These are phyloP conservation scores for Polyplosphaeria fusca DNA, from an alignment of 495 filamentous ascomycete species.

Conservation along the genomic window DNA sequence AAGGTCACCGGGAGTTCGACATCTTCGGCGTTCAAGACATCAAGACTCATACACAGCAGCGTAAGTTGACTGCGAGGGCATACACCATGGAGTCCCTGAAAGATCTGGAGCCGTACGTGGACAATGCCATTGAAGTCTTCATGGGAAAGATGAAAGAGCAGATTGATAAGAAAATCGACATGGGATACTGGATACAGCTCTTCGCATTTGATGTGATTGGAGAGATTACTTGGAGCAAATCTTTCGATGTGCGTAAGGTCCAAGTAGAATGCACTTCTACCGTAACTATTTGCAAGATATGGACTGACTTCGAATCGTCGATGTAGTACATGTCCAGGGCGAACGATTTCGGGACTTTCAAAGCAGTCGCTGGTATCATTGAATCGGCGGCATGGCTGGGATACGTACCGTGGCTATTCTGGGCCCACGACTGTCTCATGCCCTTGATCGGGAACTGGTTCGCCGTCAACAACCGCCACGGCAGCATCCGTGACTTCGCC, in stretches of 20 bases:
- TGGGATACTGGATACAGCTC: background rate
- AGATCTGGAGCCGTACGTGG: slow-evolving; percentile 1
- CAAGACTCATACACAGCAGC: slow-evolving; percentile 6
- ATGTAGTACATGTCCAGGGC: slow-evolving; percentile 3
- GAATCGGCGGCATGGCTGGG: slow-evolving; percentile 1
- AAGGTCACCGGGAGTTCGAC: background rate
- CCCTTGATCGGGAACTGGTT: slow-evolving; percentile 39
- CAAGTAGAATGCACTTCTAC: too few species aligned
- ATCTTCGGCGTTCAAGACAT: background rate
- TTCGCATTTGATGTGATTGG: slow-evolving; percentile 12
- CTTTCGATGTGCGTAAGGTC: too few species aligned
- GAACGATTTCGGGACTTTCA: slow-evolving; percentile 5
- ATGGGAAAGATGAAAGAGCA: background rate
- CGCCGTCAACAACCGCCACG: slow-evolving; percentile 36
- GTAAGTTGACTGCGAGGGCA: background rate
- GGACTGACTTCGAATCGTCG: too few species aligned
- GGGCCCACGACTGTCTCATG: slow-evolving; percentile 22
- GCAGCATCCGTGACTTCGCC: slow-evolving; percentile 37
- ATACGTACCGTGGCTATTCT: slow-evolving; percentile 10
- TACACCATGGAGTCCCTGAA: background rate
- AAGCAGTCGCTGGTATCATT: background rate
- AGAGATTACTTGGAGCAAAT: background rate
- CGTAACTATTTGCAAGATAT: too few species aligned
- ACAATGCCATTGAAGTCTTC: background rate
- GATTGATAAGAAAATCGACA: background rate